Evolutionary conservation across 75 land plant species (phyloP).

Genomic region (Pinus tabuliformis): DNA sequence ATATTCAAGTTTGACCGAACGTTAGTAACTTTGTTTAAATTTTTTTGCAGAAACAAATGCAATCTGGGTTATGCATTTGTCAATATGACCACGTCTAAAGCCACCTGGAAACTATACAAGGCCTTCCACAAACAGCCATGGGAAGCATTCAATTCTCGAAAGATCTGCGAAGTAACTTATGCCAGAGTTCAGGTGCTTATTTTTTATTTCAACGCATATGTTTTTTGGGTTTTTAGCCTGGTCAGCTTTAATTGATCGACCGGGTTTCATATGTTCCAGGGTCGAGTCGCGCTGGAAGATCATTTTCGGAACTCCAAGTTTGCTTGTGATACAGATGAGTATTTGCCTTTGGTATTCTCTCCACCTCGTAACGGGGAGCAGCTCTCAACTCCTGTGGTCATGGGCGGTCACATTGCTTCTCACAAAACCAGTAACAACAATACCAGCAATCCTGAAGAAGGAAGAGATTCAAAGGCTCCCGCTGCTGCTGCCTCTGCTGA

Average conservation of each 20-base stretch:
- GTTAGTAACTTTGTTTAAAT: not conserved
- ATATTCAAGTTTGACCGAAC: not conserved
- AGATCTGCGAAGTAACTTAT: slow-evolving; percentile 94
- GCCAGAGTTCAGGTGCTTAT: slow-evolving; percentile 81
- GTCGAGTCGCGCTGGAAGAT: slow-evolving; percentile 48
- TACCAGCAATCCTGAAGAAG: too few species aligned
- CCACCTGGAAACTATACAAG: slow-evolving; percentile 76
- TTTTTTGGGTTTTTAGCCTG: too few species aligned
- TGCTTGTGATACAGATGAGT: slow-evolving; percentile 73
- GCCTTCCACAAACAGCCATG: slow-evolving; percentile 83
- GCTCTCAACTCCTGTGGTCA: not conserved
- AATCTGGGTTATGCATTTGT: slow-evolving; percentile 99
- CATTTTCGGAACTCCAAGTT: slow-evolving; percentile 58
- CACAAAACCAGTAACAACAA: too few species aligned
- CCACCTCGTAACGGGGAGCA: slow-evolving; percentile 58
- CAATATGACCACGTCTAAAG: slow-evolving; percentile 86
- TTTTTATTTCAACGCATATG: not conserved
- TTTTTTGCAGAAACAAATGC: slow-evolving; percentile 78
- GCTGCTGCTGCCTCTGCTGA: too few species aligned
- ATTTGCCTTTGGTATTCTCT: slow-evolving; percentile 49
- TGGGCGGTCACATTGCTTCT: slow-evolving; percentile 6
- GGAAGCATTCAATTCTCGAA: slow-evolving; percentile 97
- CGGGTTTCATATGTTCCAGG: slow-evolving; percentile 17
- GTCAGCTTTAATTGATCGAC: too few species aligned
- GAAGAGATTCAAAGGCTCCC: too few species aligned